Percentiles rank a stretch among this genome's conserved stretches.
Evolutionary conservation across 768 basidiomycete species (phyloP).

Genomic region (Leucocoprinus birnbaumii): DNA sequence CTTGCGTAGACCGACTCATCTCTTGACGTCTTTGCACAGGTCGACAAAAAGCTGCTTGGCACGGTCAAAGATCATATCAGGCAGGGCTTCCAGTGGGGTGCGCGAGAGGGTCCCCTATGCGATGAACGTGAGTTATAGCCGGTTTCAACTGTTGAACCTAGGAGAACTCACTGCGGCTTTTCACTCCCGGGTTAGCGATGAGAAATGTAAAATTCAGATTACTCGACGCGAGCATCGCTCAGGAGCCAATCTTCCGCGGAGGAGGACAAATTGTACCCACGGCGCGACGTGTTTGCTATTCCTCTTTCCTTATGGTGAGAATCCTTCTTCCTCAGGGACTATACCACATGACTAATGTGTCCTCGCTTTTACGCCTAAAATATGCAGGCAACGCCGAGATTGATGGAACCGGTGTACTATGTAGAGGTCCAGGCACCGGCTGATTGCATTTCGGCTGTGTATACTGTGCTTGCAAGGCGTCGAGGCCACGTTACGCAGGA

Average conservation of each 20-base stretch:
- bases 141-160: not conserved
- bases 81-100: constrained; percentile 99
- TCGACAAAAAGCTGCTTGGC: constrained; percentile 89
- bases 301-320: constrained; percentile 95
- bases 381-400: constrained; percentile 83
- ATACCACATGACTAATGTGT: constrained; percentile 6
- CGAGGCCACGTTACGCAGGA: constrained; percentile 99
- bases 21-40: constrained; percentile 34
- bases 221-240: constrained; percentile 87
- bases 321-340: constrained; percentile 8
- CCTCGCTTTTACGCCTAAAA: constrained; percentile 2
- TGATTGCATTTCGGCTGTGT: constrained; percentile 97
- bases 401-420: constrained; percentile 98
- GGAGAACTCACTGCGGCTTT: constrained; percentile 2
- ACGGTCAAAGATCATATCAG: constrained; percentile 94
- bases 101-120: constrained; percentile 94
- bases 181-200: constrained; percentile 76
- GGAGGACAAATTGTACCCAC: constrained; percentile 99
- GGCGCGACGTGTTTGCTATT: constrained; percentile 98
- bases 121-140: constrained; percentile 84
- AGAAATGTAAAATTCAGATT: constrained; percentile 98
- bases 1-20: no score
- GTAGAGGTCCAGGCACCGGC: constrained; percentile 99
- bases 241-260: constrained; percentile 96
- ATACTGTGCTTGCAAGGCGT: constrained; percentile 96